Percentiles rank a stretch among this genome's conserved stretches.
Conservation (phyloP, 768 basidiomycete genomes). For the Mycena galericulata region DNA sequence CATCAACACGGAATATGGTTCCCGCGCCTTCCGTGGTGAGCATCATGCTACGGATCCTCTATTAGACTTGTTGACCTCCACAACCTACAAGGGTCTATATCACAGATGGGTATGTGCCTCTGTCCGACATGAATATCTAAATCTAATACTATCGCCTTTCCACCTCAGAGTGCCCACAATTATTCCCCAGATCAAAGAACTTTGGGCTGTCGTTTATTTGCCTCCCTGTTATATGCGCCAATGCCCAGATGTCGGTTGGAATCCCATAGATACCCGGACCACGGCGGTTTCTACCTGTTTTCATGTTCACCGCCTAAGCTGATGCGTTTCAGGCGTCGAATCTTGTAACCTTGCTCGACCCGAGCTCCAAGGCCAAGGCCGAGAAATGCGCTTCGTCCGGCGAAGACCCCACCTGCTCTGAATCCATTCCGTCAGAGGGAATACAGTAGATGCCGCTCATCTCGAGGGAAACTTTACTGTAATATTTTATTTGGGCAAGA, state of each 20-base stretch:
- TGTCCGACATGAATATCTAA: too few species aligned
- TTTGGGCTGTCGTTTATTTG: background rate
- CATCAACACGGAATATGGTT: too few species aligned
- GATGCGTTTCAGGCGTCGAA: conserved; percentile 36
- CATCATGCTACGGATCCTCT: too few species aligned
- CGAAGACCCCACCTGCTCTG: conserved; percentile 44
- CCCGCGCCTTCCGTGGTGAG: too few species aligned
- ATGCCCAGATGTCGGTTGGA: background rate
- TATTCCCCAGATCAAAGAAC: background rate
- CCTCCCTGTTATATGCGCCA: background rate
- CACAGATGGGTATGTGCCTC: background rate
- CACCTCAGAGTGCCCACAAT: conserved; percentile 5
- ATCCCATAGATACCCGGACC: background rate
- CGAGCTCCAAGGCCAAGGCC: conserved; percentile 37
- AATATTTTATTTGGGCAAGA: background rate
- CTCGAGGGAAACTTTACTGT: conserved; percentile 26
- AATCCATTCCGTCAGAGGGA: conserved; percentile 37
- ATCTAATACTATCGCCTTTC: background rate
- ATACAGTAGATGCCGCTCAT: conserved; percentile 42
- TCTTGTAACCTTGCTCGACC: conserved; percentile 43
- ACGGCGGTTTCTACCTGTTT: conserved; percentile 1
- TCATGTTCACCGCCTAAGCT: background rate
- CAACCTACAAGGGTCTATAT: background rate
- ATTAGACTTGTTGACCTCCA: too few species aligned
- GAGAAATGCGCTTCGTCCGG: conserved; percentile 39